A percentile compares a stretch with the other conserved stretches of the same genome.
Conservation (phyloP, 2,329 filamentous ascomycete species). For the Malbranchea zuffiana region DNA sequence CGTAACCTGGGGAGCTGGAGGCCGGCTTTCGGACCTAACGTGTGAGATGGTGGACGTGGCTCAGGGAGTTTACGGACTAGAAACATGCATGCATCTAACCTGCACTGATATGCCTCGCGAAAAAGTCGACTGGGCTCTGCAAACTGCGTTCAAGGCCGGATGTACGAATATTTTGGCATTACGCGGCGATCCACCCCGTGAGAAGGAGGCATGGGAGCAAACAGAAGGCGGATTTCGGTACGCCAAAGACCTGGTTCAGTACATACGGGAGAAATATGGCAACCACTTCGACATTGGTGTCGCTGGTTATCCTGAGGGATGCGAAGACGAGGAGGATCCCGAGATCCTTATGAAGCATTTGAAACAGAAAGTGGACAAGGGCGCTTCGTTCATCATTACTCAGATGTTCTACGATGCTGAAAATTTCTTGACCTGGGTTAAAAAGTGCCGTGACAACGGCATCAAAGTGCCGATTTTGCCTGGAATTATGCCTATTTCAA, state of each 20-base stretch:
- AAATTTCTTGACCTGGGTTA: constrained; percentile 84
- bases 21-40: constrained; percentile 79
- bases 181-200: constrained; percentile 83
- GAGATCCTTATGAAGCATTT: constrained; percentile 79
- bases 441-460: constrained; percentile 71
- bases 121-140: constrained; percentile 80
- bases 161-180: constrained; percentile 96
- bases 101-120: constrained; percentile 95
- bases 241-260: constrained; percentile 77
- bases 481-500: constrained; percentile 89
- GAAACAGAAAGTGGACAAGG: constrained; percentile 94
- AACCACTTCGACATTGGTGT: constrained; percentile 96
- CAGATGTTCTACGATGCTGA: constrained; percentile 99
- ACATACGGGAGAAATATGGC: constrained; percentile 68
- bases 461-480: constrained; percentile 75
- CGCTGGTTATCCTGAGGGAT: constrained; percentile 90
- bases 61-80: constrained; percentile 86
- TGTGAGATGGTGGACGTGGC: constrained; percentile 96
- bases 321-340: constrained; percentile 81
- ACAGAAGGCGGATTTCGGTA: constrained; percentile 81
- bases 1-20: constrained; percentile 95
- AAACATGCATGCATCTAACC: constrained; percentile 98
- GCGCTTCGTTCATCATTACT: constrained; percentile 86
- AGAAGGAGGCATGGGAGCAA: constrained; percentile 87
- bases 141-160: constrained; percentile 81